Evolutionary conservation across 257 asterid genomes (phyloP), one percentile per base, ranked within the genome.

Genomic region (Catharanthus roseus): DNA sequence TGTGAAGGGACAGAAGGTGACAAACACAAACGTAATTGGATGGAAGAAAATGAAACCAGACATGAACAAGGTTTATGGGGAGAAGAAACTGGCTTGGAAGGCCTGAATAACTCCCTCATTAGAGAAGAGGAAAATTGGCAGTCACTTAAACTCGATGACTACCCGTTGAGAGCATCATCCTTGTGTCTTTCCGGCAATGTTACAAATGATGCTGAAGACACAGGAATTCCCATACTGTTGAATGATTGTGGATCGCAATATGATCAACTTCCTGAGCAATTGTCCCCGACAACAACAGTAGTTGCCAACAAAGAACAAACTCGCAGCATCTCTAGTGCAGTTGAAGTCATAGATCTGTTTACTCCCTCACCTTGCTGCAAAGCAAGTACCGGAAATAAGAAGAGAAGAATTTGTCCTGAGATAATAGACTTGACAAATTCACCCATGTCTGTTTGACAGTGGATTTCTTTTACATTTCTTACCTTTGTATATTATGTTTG

Each of bases 351-450:
- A 55, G 97, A 89, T 64, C 33, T 89, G 57, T 77, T 75, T 31
- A 86, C 96, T 45, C 97, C 96, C 65, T 86, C 97, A 6, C 96
- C 93, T 60, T 76, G 87, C 81, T 65, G 58, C 60, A 53, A 15
- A 13, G 65, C 41, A 3, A 77, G 75, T 45, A 67, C 78, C 10
- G 79, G 81, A 54, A 72, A 77, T 75, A 86, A 86, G 86, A 93
- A 75, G 82, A 88, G 90, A 72, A 78, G 82, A 70, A 67, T 60
- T 7, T 70, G 65, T 71, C 86, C 88, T 63, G 96, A 88, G 78
- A 80, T 91, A 77, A 89, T 93, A n/a, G 97, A 93, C 85, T 77
- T 93, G 86, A 89, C 99, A 45, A 83, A 80, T 53, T 91, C 95
- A 64, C 97, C 96, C 44, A 42, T 89, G 75, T 74, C 38, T 41